These are phyloP conservation scores for Eucalyptus erythrocorys DNA, from an alignment of 345 rosid genomes.

Conservation along the genomic window DNA sequence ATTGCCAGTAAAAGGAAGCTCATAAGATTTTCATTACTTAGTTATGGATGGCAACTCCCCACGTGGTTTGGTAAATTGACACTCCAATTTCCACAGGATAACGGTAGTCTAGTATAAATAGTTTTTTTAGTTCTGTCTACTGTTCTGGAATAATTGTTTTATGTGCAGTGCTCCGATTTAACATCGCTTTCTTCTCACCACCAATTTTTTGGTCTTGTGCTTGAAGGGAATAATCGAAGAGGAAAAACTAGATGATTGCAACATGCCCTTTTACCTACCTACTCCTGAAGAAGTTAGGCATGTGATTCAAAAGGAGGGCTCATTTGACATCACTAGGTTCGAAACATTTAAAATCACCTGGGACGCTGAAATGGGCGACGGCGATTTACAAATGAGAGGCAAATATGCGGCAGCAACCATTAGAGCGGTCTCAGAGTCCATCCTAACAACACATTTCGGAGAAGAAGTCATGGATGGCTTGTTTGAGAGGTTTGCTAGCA, in stretches of 20 bases:
- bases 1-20: too few species aligned
- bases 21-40: too few species aligned
- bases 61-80: neutral
- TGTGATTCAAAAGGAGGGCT: neutral
- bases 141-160: too few species aligned
- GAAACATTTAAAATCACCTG: neutral
- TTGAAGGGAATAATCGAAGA: neutral
- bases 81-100: neutral
- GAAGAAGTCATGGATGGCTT: neutral
- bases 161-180: neutral
- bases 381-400: neutral
- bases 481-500: neutral
- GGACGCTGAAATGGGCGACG: neutral
- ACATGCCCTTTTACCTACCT: neutral
- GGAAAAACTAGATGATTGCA: neutral
- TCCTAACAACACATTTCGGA: neutral
- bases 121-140: neutral
- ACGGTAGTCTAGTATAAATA: too few species aligned
- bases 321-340: neutral
- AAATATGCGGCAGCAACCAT: neutral
- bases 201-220: too few species aligned
- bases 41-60: too few species aligned
- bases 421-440: neutral
- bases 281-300: neutral
- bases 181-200: neutral